Evolutionary conservation across 2,329 filamentous ascomycete genomes (phyloP).

Genomic region (Fusarium kyushuense): DNA sequence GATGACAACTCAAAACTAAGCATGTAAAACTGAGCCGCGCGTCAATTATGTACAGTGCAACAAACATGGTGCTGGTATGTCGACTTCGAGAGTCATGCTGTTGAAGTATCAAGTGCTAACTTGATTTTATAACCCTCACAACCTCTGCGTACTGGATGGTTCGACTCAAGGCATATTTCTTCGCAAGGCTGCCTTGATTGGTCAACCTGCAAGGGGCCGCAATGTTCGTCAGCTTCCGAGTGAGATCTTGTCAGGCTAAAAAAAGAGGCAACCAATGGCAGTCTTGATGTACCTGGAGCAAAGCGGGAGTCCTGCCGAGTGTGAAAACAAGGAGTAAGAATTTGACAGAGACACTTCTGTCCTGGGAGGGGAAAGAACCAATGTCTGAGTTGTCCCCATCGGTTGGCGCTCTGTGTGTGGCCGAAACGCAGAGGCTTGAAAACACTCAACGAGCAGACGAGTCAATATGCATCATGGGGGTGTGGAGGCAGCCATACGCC

Average conservation of each 20-base stretch:
- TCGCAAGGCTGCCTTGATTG: constrained; percentile 39
- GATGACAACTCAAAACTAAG: constrained; percentile 7
- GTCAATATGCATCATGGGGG: constrained; percentile 32
- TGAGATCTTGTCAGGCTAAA: constrained; percentile 43
- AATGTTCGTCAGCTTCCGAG: constrained; percentile 41
- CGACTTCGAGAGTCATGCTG: constrained; percentile 20
- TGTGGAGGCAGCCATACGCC: constrained; percentile 35
- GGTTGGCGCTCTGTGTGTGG: constrained; percentile 32
- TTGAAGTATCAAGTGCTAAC: constrained; percentile 9
- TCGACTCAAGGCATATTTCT: constrained; percentile 33
- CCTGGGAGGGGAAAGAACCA: constrained; percentile 21
- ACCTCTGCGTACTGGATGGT: constrained; percentile 25
- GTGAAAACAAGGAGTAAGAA: constrained; percentile 21
- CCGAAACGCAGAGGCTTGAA: constrained; percentile 36
- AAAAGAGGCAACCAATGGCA: constrained; percentile 47
- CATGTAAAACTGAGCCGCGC: neutral
- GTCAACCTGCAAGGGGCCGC: constrained; percentile 43
- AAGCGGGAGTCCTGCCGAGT: constrained; percentile 28
- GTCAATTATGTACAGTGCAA: constrained; percentile 9
- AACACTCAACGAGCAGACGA: constrained; percentile 22
- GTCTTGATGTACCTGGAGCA: constrained; percentile 27
- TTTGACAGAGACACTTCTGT: constrained; percentile 21
- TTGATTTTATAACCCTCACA: constrained; percentile 17
- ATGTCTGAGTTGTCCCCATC: constrained; percentile 34
- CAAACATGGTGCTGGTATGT: neutral